A percentile compares a stretch with the other conserved stretches of the same genome.
These are phyloP conservation scores for Capsella rubella DNA, from an alignment of 441 rosid genomes.

Conservation along the genomic window DNA sequence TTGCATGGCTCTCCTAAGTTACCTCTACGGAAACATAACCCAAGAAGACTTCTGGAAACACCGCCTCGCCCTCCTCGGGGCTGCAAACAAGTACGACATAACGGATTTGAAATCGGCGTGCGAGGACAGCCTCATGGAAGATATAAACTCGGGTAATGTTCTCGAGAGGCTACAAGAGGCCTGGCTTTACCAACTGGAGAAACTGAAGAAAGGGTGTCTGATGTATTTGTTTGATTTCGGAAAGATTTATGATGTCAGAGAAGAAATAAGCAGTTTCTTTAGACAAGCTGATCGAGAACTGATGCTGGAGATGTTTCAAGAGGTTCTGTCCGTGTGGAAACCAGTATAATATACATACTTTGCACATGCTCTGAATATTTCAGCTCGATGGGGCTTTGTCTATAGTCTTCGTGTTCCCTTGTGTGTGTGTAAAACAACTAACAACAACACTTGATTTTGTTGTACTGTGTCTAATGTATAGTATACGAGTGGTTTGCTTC, in stretches of 20 bases:
- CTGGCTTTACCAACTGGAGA: slow-evolving; percentile 87
- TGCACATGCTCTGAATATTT: background rate
- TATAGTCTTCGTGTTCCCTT: slow-evolving; percentile 19
- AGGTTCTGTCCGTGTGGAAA: slow-evolving; percentile 83
- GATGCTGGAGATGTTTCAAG: slow-evolving; percentile 90
- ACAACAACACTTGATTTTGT: slow-evolving; percentile 17
- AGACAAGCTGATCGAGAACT: slow-evolving; percentile 79
- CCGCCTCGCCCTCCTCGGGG: slow-evolving; percentile 73
- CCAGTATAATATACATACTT: slow-evolving; percentile 46
- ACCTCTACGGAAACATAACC: slow-evolving; percentile 80
- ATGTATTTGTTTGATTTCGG: slow-evolving; percentile 87
- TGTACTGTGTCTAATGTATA: background rate
- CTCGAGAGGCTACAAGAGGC: slow-evolving; percentile 93
- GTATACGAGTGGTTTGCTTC: background rate
- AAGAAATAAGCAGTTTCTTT: slow-evolving; percentile 76
- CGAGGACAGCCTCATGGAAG: slow-evolving; percentile 89
- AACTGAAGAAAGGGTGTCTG: slow-evolving; percentile 87
- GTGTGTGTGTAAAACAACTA: slow-evolving; percentile 5
- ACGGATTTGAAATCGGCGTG: slow-evolving; percentile 75
- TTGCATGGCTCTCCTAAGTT: slow-evolving; percentile 74
- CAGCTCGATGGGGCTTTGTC: slow-evolving; percentile 19
- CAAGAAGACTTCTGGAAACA: slow-evolving; percentile 92
- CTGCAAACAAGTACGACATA: slow-evolving; percentile 89
- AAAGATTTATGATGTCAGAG: slow-evolving; percentile 83
- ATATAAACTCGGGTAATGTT: slow-evolving; percentile 78